Percentiles rank a stretch among this genome's conserved stretches.
Evolutionary conservation across 805 yeast species (phyloP).

Genomic region (Saccharomycopsis lassenensis): DNA sequence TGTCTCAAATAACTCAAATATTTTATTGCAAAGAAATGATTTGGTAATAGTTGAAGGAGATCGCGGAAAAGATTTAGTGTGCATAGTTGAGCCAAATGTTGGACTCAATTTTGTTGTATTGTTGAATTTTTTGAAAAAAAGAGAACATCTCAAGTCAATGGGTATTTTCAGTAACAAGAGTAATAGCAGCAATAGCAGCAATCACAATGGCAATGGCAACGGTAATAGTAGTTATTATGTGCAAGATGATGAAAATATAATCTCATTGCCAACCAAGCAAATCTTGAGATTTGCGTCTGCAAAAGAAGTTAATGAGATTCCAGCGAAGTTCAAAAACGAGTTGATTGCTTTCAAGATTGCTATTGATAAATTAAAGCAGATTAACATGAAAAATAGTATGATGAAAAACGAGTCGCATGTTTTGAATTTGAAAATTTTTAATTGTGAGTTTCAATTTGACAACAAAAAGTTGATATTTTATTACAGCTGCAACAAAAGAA

Average conservation of each 20-base stretch:
- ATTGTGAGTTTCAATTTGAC: conserved; percentile 76
- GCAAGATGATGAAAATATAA: conserved; percentile 20
- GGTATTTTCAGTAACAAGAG: conserved; percentile 15
- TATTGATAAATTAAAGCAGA: conserved; percentile 34
- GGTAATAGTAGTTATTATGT: conserved; percentile 17
- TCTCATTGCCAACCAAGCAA: conserved; percentile 58
- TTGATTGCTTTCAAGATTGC: conserved; percentile 61
- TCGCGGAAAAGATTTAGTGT: conserved; percentile 69
- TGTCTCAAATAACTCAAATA: conserved; percentile 53
- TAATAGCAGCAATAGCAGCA: conserved; percentile 2
- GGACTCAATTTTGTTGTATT: conserved; percentile 56
- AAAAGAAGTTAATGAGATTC: conserved; percentile 51
- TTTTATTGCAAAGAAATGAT: conserved; percentile 47
- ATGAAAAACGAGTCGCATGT: conserved; percentile 16
- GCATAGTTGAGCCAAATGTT: conserved; percentile 56
- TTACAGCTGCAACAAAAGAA: conserved; percentile 50
- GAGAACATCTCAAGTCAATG: conserved; percentile 49
- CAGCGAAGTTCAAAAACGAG: conserved; percentile 59
- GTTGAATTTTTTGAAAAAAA: conserved; percentile 63
- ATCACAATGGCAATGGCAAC: conserved; percentile 2
- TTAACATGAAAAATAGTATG: conserved; percentile 8
- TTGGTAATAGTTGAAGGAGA: conserved; percentile 76
- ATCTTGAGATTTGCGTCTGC: conserved; percentile 68
- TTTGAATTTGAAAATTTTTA: conserved; percentile 48
- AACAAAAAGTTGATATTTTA: conserved; percentile 67